phyloP scores from a whole-genome alignment of 805 yeast species.

The Sugiyamaella floridensis region DNA sequence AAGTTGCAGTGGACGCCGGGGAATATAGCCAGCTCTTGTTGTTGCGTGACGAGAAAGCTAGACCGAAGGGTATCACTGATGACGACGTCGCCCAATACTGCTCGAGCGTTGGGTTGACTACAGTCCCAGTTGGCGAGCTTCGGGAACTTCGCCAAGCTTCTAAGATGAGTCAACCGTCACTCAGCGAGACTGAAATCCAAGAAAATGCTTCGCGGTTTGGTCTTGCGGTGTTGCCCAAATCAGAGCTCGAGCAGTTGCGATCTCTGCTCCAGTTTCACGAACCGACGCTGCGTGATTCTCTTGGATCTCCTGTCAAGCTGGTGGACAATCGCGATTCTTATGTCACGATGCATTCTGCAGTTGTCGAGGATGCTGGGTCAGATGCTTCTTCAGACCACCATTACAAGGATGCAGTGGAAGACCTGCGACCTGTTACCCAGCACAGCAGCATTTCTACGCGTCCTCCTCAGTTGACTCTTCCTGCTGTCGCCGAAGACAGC shows the following conservation, averaged over 20 bases:
- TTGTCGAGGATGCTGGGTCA: conserved; percentile 12
- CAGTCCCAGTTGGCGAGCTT: not conserved
- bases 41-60: not conserved
- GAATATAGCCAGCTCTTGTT: conserved; percentile 4
- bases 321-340: conserved; percentile 7
- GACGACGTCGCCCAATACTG: not conserved
- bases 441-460: not conserved
- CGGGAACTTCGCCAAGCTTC: not conserved
- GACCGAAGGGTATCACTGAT: not conserved
- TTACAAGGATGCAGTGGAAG: not conserved
- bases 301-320: conserved; percentile 14
- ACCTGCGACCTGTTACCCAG: not conserved
- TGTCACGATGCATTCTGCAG: conserved; percentile 15
- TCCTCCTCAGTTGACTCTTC: conserved; percentile 8
- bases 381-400: conserved; percentile 1
- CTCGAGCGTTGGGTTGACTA: not conserved
- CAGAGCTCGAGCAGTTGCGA: not conserved
- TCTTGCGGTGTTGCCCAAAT: not conserved
- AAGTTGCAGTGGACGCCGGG: conserved; percentile 2
- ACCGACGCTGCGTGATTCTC: conserved; percentile 9
- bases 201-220: not conserved
- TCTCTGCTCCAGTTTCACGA: not conserved
- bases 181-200: not conserved
- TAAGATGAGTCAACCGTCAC: not conserved
- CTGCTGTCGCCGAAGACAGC: conserved; percentile 4